A percentile compares a stretch with the other conserved stretches of the same genome.
These are phyloP conservation scores for Cyanophora paradoxa DNA, from an alignment of 78 protist species.

Conservation along the genomic window DNA sequence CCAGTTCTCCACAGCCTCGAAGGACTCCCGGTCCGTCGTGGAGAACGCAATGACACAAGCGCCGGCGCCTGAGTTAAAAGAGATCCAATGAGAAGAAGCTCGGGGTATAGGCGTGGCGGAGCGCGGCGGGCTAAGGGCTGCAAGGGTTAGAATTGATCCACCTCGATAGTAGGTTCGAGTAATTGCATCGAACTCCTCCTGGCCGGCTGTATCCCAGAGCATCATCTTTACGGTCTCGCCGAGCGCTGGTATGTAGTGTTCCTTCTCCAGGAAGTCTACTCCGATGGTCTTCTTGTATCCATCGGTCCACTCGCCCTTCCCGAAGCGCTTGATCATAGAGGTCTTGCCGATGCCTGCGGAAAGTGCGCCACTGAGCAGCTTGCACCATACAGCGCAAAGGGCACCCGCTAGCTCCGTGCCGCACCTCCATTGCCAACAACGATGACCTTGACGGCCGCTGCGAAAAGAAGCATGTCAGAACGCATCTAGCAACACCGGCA, in stretches of 20 bases:
- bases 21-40: slow-evolving; percentile 19
- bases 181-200: slow-evolving; percentile 20
- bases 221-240: slow-evolving; percentile 6
- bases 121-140: too few relatives aligned
- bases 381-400: too few relatives aligned
- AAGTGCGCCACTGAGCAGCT: too few relatives aligned
- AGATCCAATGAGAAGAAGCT: too few relatives aligned
- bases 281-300: slow-evolving; percentile 38
- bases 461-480: background rate
- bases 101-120: too few relatives aligned
- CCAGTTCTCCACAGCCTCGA: slow-evolving; percentile 25
- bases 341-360: too few relatives aligned
- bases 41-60: slow-evolving; percentile 19
- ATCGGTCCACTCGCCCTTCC: slow-evolving; percentile 23
- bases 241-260: background rate
- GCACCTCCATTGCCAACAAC: slow-evolving; percentile 33
- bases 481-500: background rate
- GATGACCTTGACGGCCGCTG: slow-evolving; percentile 29
- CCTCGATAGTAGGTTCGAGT: slow-evolving; percentile 12
- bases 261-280: slow-evolving; percentile 33
- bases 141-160: too few relatives aligned
- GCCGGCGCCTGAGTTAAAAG: too few relatives aligned
- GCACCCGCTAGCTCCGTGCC: too few relatives aligned
- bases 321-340: slow-evolving; percentile 7
- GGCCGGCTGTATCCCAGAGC: slow-evolving; percentile 41